Evolutionary conservation across 768 basidiomycete genomes (phyloP).

Genomic region (Amanita polypyramis): DNA sequence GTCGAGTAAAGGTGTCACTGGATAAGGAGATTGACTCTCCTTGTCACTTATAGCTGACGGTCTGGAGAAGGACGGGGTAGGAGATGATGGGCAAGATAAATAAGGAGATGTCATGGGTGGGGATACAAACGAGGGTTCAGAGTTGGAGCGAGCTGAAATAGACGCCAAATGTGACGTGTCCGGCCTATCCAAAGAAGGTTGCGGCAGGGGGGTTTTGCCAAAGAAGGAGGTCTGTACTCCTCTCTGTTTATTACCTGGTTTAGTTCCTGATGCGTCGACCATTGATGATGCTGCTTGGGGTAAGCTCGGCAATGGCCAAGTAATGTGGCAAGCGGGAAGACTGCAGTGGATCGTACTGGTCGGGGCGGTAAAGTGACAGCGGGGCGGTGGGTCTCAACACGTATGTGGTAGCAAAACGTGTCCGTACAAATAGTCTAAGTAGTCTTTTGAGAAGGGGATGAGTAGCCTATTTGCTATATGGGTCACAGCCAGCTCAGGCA

Average conservation of each 20-base stretch:
- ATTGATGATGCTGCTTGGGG: neutral
- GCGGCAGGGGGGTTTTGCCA: neutral
- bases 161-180: neutral
- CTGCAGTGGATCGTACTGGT: too few relatives aligned
- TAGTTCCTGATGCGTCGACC: neutral
- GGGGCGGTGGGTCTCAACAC: neutral
- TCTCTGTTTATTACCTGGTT: neutral
- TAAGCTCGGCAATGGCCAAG: neutral
- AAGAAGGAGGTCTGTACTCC: neutral
- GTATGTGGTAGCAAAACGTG: neutral
- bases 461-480: neutral
- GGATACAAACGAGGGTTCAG: neutral
- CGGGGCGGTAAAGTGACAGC: neutral
- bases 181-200: neutral
- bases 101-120: neutral
- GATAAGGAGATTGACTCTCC: neutral
- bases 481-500: neutral
- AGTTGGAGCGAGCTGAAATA: neutral
- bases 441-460: neutral
- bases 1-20: neutral
- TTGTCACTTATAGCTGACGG: neutral
- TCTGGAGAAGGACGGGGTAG: neutral
- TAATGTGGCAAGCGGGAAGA: neutral
- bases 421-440: neutral
- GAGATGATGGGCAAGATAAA: neutral